phyloP scores from a whole-genome alignment of 306 rosid genomes.

The Castanea mollissima region DNA sequence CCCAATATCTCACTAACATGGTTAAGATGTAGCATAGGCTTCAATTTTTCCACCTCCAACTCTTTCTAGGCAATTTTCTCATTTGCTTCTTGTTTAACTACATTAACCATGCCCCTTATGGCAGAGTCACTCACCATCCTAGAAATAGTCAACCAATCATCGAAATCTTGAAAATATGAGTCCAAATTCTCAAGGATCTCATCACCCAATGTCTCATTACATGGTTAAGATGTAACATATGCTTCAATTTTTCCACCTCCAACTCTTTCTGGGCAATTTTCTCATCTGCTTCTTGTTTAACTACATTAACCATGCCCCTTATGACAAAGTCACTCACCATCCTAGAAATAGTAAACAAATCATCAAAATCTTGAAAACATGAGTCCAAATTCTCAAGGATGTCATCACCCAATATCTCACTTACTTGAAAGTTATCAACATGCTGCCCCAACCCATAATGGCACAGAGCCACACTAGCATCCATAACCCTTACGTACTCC shows the following conservation, averaged over 20 bases:
- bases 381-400: constrained; percentile 70
- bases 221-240: constrained; percentile 27
- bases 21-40: constrained; percentile 37
- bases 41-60: constrained; percentile 57
- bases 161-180: constrained; percentile 50
- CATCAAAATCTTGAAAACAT: constrained; percentile 1
- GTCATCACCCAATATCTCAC: constrained; percentile 38
- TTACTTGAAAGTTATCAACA: constrained; percentile 31
- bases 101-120: constrained; percentile 78
- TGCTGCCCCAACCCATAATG: constrained; percentile 20
- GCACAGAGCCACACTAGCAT: constrained; percentile 19
- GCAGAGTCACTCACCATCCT: constrained; percentile 87
- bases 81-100: constrained; percentile 60
- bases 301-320: constrained; percentile 29
- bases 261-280: constrained; percentile 63
- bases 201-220: constrained; percentile 42
- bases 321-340: no score
- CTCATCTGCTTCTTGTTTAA: constrained; percentile 68
- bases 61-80: constrained; percentile 74
- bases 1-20: constrained; percentile 29
- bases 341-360: no score
- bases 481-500: constrained; percentile 38
- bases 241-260: constrained; percentile 62
- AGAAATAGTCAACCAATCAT: constrained; percentile 61
- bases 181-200: constrained; percentile 66